A percentile compares a stretch with the other conserved stretches of the same genome.
These are phyloP conservation scores for Talaromyces sp. DNA, from an alignment of 2,329 filamentous ascomycete genomes.

Conservation along the genomic window DNA sequence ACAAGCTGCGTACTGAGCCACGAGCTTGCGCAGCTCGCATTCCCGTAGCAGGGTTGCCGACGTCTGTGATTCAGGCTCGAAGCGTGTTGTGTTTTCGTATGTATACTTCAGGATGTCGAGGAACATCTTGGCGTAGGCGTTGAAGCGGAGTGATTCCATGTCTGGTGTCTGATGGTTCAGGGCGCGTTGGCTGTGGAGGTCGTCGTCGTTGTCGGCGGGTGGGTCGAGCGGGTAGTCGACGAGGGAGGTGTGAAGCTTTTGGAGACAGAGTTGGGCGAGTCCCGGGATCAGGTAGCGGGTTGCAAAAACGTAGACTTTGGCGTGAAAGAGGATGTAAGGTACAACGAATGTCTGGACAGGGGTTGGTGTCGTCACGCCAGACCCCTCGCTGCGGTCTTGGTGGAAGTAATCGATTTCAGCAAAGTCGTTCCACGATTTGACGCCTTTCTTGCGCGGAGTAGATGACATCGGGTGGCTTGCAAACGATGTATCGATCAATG, in stretches of 20 bases:
- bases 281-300: constrained; percentile 40
- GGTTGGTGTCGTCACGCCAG: constrained; percentile 7
- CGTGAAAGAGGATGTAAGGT: constrained; percentile 42
- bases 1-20: constrained; percentile 40
- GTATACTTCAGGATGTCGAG: constrained; percentile 39
- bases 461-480: constrained; percentile 33
- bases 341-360: constrained; percentile 23
- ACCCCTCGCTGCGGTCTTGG: constrained; percentile 15
- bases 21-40: constrained; percentile 40
- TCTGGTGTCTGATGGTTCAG: neutral
- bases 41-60: constrained; percentile 36
- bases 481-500: constrained; percentile 37
- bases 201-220: constrained; percentile 21
- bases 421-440: constrained; percentile 41
- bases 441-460: constrained; percentile 28
- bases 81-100: constrained; percentile 38
- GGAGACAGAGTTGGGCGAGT: constrained; percentile 39
- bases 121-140: constrained; percentile 33
- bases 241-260: constrained; percentile 39
- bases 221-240: constrained; percentile 29
- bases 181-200: neutral
- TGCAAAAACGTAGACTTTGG: constrained; percentile 45
- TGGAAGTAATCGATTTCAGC: constrained; percentile 34
- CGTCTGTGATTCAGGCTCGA: constrained; percentile 37
- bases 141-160: constrained; percentile 23